These are phyloP conservation scores for bread wheat (Triticum aestivum) DNA, from an alignment of 176 grass and related monocot genomes.

Conservation along the genomic window DNA sequence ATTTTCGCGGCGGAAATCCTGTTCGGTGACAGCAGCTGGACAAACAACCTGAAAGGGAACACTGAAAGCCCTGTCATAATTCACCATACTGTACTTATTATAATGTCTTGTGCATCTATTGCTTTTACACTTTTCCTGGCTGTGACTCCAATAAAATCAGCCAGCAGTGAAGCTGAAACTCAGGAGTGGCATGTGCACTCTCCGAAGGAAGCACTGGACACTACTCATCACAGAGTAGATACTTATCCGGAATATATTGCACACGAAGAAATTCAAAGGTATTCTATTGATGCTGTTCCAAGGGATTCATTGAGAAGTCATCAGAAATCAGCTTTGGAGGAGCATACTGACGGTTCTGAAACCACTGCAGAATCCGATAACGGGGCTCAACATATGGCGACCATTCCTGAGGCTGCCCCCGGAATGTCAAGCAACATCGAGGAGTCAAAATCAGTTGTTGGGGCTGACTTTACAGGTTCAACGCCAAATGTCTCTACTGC, in stretches of 20 bases:
- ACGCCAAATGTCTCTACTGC: background rate
- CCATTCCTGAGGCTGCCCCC: slow-evolving; percentile 17
- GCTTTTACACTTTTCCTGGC: slow-evolving; percentile 56
- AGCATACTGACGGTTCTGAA: slow-evolving; percentile 24
- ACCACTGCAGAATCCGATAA: slow-evolving; percentile 37
- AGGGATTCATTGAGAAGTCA: background rate
- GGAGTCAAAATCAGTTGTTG: slow-evolving; percentile 37
- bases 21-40: slow-evolving; percentile 83
- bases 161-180: slow-evolving; percentile 43
- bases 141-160: slow-evolving; percentile 76
- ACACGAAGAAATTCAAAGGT: slow-evolving; percentile 38
- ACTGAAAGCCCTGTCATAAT: slow-evolving; percentile 37
- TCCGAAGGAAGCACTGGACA: background rate
- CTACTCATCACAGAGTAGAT: slow-evolving; percentile 19
- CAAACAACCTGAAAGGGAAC: slow-evolving; percentile 65
- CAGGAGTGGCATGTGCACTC: slow-evolving; percentile 11
- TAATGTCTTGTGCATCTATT: slow-evolving; percentile 66
- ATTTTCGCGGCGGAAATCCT: slow-evolving; percentile 73
- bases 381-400: background rate
- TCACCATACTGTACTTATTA: slow-evolving; percentile 45
- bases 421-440: background rate
- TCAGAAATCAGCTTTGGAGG: slow-evolving; percentile 18
- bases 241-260: slow-evolving; percentile 26
- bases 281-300: background rate
- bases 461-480: slow-evolving; percentile 24